Evolutionary conservation across 2,329 filamentous ascomycete genomes (phyloP).

Genomic region (Verticillium longisporum): DNA sequence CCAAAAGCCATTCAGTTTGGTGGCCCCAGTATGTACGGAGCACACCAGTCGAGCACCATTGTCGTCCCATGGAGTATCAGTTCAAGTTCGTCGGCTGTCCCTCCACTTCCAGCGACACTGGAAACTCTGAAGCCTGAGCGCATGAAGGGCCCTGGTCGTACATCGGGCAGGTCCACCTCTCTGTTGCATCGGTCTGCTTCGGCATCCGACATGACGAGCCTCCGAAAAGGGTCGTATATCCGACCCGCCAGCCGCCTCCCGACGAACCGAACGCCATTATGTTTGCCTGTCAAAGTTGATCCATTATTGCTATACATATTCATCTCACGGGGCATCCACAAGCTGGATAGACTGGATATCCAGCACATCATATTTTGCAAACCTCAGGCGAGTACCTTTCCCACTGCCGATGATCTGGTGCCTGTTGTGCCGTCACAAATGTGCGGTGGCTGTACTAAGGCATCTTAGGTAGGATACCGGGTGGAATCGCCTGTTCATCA

Average conservation of each 20-base stretch:
- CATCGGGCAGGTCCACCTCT: neutral
- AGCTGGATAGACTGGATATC: neutral
- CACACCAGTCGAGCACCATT: neutral
- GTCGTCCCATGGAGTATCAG: neutral
- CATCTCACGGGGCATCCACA: neutral
- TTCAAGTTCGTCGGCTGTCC: neutral
- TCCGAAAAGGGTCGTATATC: neutral
- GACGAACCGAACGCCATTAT: neutral
- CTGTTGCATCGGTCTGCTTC: neutral
- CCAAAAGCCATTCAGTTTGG: neutral
- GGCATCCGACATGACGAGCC: neutral
- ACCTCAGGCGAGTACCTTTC: neutral
- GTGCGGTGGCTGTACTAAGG: neutral
- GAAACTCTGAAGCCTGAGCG: neutral
- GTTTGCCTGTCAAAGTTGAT: neutral
- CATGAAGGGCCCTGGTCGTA: neutral
- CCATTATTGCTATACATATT: neutral
- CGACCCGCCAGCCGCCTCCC: neutral
- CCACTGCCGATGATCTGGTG: neutral
- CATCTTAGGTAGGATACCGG: neutral
- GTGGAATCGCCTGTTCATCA: neutral
- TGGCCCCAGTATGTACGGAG: neutral
- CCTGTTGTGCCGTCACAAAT: neutral
- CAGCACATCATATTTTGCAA: neutral
- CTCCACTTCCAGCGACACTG: neutral